Percentiles rank a stretch among this genome's conserved stretches.
Evolutionary conservation across 345 rosid species (phyloP).

Genomic region (Luvunga scandens): DNA sequence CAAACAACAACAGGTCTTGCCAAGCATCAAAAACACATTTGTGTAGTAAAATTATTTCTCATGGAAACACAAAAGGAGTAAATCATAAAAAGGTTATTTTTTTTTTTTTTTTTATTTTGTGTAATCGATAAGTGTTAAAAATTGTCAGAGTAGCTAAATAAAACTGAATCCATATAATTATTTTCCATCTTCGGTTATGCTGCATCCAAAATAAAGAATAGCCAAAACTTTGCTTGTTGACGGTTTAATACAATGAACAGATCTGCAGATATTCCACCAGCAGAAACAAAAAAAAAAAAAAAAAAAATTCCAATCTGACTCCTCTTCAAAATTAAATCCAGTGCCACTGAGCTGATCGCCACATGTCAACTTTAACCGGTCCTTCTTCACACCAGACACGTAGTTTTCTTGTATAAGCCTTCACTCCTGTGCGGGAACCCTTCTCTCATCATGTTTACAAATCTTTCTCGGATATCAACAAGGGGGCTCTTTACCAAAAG

Average conservation of each 20-base stretch:
- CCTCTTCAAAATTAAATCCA: slow-evolving; percentile 31
- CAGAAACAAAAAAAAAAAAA: no score
- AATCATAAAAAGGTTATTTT: no score
- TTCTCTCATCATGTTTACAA: slow-evolving; percentile 48
- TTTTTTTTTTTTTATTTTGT: no score
- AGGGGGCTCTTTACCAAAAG: slow-evolving; percentile 61
- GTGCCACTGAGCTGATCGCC: slow-evolving; percentile 8
- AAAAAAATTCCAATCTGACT: slow-evolving; percentile 23
- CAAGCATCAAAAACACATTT: no score
- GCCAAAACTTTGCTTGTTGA: not conserved
- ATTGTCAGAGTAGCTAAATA: not conserved
- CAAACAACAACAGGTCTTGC: no score
- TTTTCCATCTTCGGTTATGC: not conserved
- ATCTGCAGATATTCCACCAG: slow-evolving; percentile 8
- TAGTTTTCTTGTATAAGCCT: slow-evolving; percentile 46
- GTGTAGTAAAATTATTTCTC: no score
- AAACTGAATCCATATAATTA: not conserved
- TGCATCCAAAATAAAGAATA: no score
- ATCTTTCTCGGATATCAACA: slow-evolving; percentile 44
- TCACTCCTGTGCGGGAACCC: slow-evolving; percentile 65
- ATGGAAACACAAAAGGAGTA: no score
- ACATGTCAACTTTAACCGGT: not conserved
- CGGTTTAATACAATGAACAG: not conserved
- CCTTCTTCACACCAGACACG: slow-evolving; percentile 6
- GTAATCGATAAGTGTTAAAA: no score